phyloP scores from a whole-genome alignment of 306 rosid species.

The Adenanthera pavonina region DNA sequence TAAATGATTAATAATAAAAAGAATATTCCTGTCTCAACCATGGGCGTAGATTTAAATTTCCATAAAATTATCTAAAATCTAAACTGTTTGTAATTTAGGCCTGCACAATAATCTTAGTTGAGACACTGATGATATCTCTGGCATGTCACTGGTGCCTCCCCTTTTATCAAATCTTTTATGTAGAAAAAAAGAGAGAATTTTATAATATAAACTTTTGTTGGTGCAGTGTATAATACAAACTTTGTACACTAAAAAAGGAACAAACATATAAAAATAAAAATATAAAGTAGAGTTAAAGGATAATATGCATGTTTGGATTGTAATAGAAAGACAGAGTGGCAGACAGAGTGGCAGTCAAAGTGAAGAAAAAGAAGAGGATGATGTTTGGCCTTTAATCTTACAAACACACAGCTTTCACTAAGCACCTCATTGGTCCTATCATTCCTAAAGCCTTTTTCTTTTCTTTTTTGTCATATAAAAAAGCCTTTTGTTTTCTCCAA shows the following conservation, averaged over 20 bases:
- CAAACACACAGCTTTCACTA: constrained; percentile 33
- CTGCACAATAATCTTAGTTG: too few species aligned
- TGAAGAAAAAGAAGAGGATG: constrained; percentile 29
- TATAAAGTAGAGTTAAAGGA: not conserved
- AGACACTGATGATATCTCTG: too few species aligned
- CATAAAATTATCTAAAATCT: too few species aligned
- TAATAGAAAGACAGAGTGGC: not conserved
- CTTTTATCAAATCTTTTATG: too few species aligned
- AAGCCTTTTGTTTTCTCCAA: constrained; percentile 62
- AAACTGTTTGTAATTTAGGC: too few species aligned
- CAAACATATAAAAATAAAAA: not conserved
- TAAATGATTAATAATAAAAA: not conserved
- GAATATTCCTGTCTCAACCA: not conserved
- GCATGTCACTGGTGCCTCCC: too few species aligned
- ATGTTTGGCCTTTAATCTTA: constrained; percentile 34
- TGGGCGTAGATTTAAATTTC: too few species aligned
- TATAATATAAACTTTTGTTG: too few species aligned
- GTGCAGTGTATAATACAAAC: not conserved
- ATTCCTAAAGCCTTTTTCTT: constrained; percentile 20
- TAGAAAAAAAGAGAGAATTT: too few species aligned
- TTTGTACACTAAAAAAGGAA: not conserved
- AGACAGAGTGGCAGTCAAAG: constrained; percentile 35
- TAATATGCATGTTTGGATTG: constrained; percentile 17
- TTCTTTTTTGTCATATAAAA: not conserved
- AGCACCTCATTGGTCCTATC: constrained; percentile 50